Percentiles rank a stretch among this genome's conserved stretches.
Evolutionary conservation across 192 early-diverging fungal genomes (phyloP).

Genomic region (Backusella tarrabulga): DNA sequence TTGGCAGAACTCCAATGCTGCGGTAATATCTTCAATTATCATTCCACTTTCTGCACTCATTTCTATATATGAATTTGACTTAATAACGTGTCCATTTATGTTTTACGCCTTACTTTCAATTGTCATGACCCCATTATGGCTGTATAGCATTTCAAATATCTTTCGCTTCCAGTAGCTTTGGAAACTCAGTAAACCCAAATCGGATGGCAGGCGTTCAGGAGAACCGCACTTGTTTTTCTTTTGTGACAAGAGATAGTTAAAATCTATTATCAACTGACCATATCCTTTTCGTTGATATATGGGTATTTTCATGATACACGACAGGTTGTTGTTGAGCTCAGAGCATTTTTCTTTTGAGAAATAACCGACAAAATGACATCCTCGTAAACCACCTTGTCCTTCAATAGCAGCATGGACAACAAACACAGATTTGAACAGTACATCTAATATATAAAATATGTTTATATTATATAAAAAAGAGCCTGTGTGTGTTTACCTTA

Average conservation of each 20-base stretch:
- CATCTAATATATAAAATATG: conserved; percentile 42
- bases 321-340: conserved; percentile 80
- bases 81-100: not conserved
- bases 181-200: conserved; percentile 55
- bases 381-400: conserved; percentile 96
- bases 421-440: conserved; percentile 98
- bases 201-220: conserved; percentile 89
- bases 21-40: conserved; percentile 81
- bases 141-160: conserved; percentile 65
- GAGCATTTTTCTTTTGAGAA: conserved; percentile 97
- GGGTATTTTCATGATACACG: conserved; percentile 88
- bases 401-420: conserved; percentile 93
- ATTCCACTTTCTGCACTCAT: conserved; percentile 71
- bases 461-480: too few species aligned
- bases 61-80: conserved; percentile 29
- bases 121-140: conserved; percentile 41
- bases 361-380: conserved; percentile 98
- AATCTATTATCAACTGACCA: conserved; percentile 88
- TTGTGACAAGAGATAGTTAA: conserved; percentile 84
- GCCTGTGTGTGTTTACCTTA: too few species aligned
- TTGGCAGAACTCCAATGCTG: conserved; percentile 52
- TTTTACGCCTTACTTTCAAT: conserved; percentile 32
- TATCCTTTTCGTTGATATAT: conserved; percentile 87
- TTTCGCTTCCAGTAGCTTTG: conserved; percentile 79
- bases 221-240: conserved; percentile 76